Conservation (phyloP, 495 filamentous ascomycete species). For the Penicillium arizonense region DNA sequence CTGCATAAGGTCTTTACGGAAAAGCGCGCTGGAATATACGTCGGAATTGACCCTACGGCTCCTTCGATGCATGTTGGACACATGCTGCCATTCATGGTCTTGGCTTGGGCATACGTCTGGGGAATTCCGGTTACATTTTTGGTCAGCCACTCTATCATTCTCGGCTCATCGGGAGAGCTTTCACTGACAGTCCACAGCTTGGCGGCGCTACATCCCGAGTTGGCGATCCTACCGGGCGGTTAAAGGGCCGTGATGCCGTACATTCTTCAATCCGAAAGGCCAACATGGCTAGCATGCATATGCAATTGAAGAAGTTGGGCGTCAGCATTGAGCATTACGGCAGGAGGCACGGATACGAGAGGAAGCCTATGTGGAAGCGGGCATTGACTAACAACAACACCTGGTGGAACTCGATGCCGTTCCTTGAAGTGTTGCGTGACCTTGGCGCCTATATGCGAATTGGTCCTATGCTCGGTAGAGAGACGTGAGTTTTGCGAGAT, state of each 20-base stretch:
- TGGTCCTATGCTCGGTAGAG: slow-evolving; percentile 82
- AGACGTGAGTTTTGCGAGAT: slow-evolving; percentile 64
- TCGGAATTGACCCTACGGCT: slow-evolving; percentile 91
- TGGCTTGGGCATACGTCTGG: slow-evolving; percentile 90
- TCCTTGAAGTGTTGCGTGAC: slow-evolving; percentile 69
- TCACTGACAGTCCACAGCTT: slow-evolving; percentile 46
- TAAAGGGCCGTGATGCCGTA: slow-evolving; percentile 62
- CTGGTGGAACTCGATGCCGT: slow-evolving; percentile 70
- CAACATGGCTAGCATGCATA: slow-evolving; percentile 74
- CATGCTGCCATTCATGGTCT: slow-evolving; percentile 87
- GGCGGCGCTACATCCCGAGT: slow-evolving; percentile 84
- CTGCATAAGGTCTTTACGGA: slow-evolving; percentile 67
- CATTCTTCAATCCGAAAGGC: slow-evolving; percentile 53
- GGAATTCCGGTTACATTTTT: slow-evolving; percentile 73
- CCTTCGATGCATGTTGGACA: slow-evolving; percentile 90
- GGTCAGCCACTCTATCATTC: slow-evolving; percentile 34
- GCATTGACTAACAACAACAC: slow-evolving; percentile 72
- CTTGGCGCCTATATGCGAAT: slow-evolving; percentile 72
- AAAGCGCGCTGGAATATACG: slow-evolving; percentile 76
- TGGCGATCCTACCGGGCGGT: slow-evolving; percentile 82
- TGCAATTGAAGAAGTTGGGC: slow-evolving; percentile 79
- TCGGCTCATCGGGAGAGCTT: background rate
- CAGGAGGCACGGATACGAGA: slow-evolving; percentile 56
- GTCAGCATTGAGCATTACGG: slow-evolving; percentile 63
- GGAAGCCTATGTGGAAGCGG: slow-evolving; percentile 60